Conservation (phyloP, 2,329 filamentous ascomycete genomes). For the Xylaria sp. region DNA sequence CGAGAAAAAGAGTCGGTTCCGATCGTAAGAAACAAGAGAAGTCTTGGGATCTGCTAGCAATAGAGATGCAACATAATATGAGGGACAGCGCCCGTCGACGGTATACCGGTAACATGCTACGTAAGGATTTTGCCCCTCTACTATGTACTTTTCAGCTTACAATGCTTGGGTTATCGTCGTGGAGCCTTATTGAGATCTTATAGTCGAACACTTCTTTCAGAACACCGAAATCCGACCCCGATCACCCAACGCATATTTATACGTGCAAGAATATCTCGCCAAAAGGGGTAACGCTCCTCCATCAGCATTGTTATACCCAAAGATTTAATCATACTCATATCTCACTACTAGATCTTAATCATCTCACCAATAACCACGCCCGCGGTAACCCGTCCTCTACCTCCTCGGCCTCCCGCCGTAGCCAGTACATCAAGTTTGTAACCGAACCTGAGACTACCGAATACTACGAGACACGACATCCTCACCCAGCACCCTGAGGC, state of each 20-base stretch:
- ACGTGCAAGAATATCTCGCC: constrained; percentile 49
- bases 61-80: constrained; percentile 53
- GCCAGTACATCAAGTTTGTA: neutral
- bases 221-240: constrained; percentile 52
- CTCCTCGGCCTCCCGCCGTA: neutral
- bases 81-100: constrained; percentile 50
- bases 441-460: neutral
- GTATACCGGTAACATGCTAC: constrained; percentile 55
- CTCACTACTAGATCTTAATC: neutral
- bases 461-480: neutral
- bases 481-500: neutral
- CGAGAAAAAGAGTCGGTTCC: constrained; percentile 48
- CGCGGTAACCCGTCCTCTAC: neutral
- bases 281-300: constrained; percentile 36
- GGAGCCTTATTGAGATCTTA: constrained; percentile 2
- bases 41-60: constrained; percentile 53
- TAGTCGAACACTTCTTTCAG: constrained; percentile 59
- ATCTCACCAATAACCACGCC: neutral
- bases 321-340: neutral
- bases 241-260: constrained; percentile 52
- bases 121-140: constrained; percentile 48
- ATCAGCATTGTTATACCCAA: neutral
- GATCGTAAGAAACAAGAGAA: constrained; percentile 43
- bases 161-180: neutral
- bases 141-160: neutral